Conservation (phyloP, 495 filamentous ascomycete genomes). For the Corynascus novoguineensis region DNA sequence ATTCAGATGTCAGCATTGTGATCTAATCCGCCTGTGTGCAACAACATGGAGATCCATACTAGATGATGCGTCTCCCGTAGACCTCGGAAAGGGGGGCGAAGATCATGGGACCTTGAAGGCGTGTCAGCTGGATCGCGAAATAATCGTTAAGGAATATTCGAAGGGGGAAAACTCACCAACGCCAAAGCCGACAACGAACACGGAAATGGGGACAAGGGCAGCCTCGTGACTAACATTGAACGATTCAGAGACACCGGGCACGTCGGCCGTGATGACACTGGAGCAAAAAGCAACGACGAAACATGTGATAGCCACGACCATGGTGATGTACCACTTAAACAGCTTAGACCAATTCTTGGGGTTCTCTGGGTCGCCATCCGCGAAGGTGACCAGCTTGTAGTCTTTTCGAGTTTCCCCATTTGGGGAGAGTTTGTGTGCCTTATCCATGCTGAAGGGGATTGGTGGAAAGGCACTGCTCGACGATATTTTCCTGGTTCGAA, state of each 20-base stretch:
- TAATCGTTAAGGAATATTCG: background rate
- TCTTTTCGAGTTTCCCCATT: constrained; percentile 15
- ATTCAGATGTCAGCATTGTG: constrained; percentile 3
- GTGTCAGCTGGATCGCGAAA: background rate
- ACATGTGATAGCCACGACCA: constrained; percentile 58
- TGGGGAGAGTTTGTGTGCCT: constrained; percentile 14
- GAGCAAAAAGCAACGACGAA: constrained; percentile 62
- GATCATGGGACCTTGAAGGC: constrained; percentile 54
- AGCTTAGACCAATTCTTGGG: constrained; percentile 63
- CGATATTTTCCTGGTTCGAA: background rate
- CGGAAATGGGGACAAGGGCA: constrained; percentile 58
- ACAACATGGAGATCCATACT: constrained; percentile 30
- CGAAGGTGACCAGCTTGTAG: constrained; percentile 71
- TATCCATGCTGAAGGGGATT: background rate
- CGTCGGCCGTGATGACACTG: constrained; percentile 63
- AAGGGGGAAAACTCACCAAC: constrained; percentile 44
- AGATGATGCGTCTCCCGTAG: constrained; percentile 62
- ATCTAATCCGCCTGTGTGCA: background rate
- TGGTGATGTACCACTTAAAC: constrained; percentile 63
- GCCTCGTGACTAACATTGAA: constrained; percentile 64
- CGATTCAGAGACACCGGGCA: constrained; percentile 52
- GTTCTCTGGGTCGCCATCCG: constrained; percentile 58
- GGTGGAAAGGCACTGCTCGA: background rate
- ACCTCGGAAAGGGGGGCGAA: constrained; percentile 77
- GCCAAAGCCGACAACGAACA: constrained; percentile 78